Base-by-base conservation (phyloP, 2,329 filamentous ascomycete genomes). In the Hawksworthiomyces lignivorus region DNA sequence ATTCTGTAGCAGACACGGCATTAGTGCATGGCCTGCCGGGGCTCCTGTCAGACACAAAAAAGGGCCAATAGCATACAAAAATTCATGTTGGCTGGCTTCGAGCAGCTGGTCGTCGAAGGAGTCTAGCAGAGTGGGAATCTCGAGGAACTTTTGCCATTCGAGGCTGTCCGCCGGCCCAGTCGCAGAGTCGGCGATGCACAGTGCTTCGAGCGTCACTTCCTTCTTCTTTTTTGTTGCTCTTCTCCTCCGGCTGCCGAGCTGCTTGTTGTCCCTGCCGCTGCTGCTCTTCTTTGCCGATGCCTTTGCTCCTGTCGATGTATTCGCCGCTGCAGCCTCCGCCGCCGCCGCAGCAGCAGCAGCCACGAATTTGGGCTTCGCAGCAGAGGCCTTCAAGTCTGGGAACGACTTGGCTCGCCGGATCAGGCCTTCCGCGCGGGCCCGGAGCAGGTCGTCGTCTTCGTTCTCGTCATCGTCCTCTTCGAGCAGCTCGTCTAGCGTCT, bases 81-180 rank as follows among this genome's bases (percentile, higher is more conserved):
- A 95, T 58, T 90, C 80, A 51, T 85, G 80, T 59, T 94, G 87
- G 58, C 86, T 92, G 40, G 87, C 80, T 54, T 89, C 77, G 22
- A 94, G 67, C 55, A 97, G 64, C 50, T 80, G 76, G 35, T 78
- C 73, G 52, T 84, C 79, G 39, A 82, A 70, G 40, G 80, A 75
- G 8, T 79, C 75, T 21, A 81, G 50, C 6, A 57, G 52, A 3
- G 48, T 40, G 2, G 50, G 42, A 22, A 56, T 50, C 41, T 58
- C 54, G 19, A 48, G 37, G 17, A 45, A 35, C 7, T 50, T 47
- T 10, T 33, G 43, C 43, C 44, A 45, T 29, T 39, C 46, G 42
- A 24, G 48, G 2, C 34, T 14, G 17, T 26, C n/a, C n/a, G 17
- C 34, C 8, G 28, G n/a, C 3, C 41, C 7, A 42, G 39, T 2